Evolutionary conservation across 108 stramenopile species (phyloP), one percentile per base, ranked within the genome.

Genomic region (Mediolabrus comicus): DNA sequence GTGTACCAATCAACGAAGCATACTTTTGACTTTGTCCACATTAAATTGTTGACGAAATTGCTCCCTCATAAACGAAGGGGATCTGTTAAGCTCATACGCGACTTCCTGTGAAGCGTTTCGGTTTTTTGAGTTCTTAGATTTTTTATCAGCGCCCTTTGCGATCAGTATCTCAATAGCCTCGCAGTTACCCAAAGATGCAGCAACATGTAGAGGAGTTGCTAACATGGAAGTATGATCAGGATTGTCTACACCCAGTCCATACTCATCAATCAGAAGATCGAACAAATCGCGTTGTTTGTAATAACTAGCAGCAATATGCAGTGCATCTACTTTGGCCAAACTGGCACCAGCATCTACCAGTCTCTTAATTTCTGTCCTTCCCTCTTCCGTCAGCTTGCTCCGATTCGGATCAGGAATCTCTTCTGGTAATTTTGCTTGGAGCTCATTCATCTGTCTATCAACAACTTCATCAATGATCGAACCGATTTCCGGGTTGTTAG

Each of bases 111-210:
- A 31, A 0, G 69, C 39, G 25, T 59, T 60, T 24, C 59, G 39
- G 2, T 59, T 59, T 10, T 61, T 59, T 1, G 27, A 2, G 36
- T 70, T 70, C 28, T 10, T 32, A 27, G 32, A 32, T 9, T 51
- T 70, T 39, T 61, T 61, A 28, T 61, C 59, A 14, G 69, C 69
- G n/a, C 69, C 69, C 33, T 61, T 70, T n/a, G 58, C 29, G n/a
- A 70, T 38, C n/a, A 70, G 36, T 14, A 70, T 70, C 1, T 59
- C 59, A 16, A 70, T 38, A 46, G 59, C 69, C 13, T 56, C 55
- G 26, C 32, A 31, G 33, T 56, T 56, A 16, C 32, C 28, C 14
- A 29, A 56, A 3, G 24, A 56, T 29, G 27, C 55, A 28, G 55
- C 55, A 29, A 56, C 55, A 29, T 28, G 24, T 16, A 56, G 28